phyloP scores from a whole-genome alignment of 2,329 filamentous ascomycete genomes.

The Ascochyta clinopodiicola region DNA sequence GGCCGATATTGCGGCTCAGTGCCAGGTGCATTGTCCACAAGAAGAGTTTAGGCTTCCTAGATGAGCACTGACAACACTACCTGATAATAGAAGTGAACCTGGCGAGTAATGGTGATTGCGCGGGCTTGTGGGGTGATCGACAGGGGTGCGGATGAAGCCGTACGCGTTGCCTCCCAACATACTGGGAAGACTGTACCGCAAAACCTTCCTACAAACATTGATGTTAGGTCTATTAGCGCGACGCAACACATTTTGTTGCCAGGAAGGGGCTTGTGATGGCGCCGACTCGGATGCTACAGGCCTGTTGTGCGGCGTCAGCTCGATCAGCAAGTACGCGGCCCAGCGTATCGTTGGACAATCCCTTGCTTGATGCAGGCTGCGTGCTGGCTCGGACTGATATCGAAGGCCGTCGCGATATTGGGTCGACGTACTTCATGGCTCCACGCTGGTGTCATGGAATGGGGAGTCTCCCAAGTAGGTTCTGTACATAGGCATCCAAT shows the following conservation, averaged over 20 bases:
- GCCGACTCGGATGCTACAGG: neutral
- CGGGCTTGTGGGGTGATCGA: constrained; percentile 10
- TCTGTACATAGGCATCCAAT: too few species aligned
- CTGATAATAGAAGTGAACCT: neutral
- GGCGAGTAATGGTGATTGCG: neutral
- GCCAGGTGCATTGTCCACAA: neutral
- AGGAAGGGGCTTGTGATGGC: neutral
- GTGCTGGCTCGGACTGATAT: neutral
- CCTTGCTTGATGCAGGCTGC: neutral
- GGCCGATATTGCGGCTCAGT: constrained; percentile 1
- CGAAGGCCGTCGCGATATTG: too few species aligned
- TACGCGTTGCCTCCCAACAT: neutral
- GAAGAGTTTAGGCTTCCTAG: neutral
- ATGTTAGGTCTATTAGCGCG: neutral
- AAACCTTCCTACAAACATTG: neutral
- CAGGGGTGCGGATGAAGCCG: constrained; percentile 13
- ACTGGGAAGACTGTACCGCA: neutral
- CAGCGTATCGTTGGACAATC: neutral
- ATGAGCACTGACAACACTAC: neutral
- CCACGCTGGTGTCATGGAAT: too few species aligned
- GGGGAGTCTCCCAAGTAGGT: too few species aligned
- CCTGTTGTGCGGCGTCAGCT: neutral
- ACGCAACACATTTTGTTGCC: neutral
- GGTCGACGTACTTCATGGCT: too few species aligned
- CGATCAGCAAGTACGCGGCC: neutral